Percentiles rank a stretch among this genome's conserved stretches.
These are phyloP conservation scores for Emericellopsis terricola DNA, from an alignment of 495 filamentous ascomycete genomes.

Conservation along the genomic window DNA sequence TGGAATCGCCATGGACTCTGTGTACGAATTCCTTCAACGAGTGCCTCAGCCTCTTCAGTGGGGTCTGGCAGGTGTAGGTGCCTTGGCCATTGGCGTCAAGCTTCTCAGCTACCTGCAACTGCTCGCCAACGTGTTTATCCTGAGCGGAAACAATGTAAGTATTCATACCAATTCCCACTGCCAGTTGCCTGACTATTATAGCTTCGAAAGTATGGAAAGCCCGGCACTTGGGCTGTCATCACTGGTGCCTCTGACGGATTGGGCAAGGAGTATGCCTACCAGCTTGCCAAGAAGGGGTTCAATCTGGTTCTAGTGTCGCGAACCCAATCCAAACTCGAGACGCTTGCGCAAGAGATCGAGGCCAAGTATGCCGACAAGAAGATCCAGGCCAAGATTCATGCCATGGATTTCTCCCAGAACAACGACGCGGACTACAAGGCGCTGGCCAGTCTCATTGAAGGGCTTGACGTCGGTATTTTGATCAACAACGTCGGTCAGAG, in stretches of 20 bases:
- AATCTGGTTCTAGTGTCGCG: constrained; percentile 89
- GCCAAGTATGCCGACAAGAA: constrained; percentile 33
- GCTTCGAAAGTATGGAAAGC: constrained; percentile 81
- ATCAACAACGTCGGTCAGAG: constrained; percentile 96
- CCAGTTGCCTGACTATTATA: no score
- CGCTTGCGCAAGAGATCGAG: constrained; percentile 58
- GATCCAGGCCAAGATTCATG: constrained; percentile 52
- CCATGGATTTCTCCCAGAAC: constrained; percentile 83
- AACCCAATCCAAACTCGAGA: constrained; percentile 71
- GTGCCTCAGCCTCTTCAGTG: constrained; percentile 18
- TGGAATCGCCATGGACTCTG: constrained; percentile 15
- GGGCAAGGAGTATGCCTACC: constrained; percentile 87
- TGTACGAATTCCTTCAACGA: constrained; percentile 14
- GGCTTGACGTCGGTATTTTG: constrained; percentile 69
- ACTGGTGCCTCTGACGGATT: constrained; percentile 95
- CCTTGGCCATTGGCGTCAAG: constrained; percentile 36
- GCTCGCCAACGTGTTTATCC: constrained; percentile 56
- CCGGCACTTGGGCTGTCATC: constrained; percentile 85
- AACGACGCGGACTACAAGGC: constrained; percentile 56
- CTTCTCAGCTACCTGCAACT: constrained; percentile 44
- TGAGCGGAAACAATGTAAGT: constrained; percentile 40
- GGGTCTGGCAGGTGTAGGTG: constrained; percentile 33
- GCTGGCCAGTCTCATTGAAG: constrained; percentile 44
- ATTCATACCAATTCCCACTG: not conserved
- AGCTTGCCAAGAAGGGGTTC: constrained; percentile 81